These are phyloP conservation scores for Chrysanthemum seticuspe DNA, from an alignment of 129 eudicot genomes.

Conservation along the genomic window DNA sequence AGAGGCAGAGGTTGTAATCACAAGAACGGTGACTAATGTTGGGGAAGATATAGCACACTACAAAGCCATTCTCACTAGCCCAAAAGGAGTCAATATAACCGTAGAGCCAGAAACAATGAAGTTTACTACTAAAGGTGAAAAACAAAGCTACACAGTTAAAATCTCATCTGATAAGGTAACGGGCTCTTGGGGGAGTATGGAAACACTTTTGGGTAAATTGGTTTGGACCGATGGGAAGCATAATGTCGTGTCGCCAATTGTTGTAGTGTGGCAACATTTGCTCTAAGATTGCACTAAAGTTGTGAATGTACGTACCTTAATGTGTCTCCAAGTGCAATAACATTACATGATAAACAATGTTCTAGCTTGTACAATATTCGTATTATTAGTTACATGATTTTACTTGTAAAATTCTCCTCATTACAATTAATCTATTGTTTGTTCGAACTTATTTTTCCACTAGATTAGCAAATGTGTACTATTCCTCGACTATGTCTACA, in stretches of 20 bases:
- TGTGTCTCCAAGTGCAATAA: slow-evolving; percentile 4
- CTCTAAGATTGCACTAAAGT: slow-evolving; percentile 18
- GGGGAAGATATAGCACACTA: slow-evolving; percentile 47
- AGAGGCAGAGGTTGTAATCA: slow-evolving; percentile 30
- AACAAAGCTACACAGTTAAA: slow-evolving; percentile 49
- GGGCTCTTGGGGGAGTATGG: slow-evolving; percentile 32
- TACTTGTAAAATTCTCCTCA: no score
- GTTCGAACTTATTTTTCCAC: no score
- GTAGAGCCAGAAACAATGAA: slow-evolving; percentile 47
- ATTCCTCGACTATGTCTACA: no score
- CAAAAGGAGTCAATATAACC: slow-evolving; percentile 39
- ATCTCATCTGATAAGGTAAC: slow-evolving; percentile 36
- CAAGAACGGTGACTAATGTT: slow-evolving; percentile 68
- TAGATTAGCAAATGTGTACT: no score
- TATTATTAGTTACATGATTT: no score
- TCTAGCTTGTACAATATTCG: neutral
- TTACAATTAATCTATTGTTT: no score
- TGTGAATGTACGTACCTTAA: slow-evolving; percentile 13
- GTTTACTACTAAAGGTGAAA: slow-evolving; percentile 52
- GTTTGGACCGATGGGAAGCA: slow-evolving; percentile 63
- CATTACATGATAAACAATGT: slow-evolving; percentile 10
- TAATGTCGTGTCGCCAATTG: slow-evolving; percentile 62
- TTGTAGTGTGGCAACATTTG: slow-evolving; percentile 49
- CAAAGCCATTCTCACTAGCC: slow-evolving; percentile 27
- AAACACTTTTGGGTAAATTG: slow-evolving; percentile 52